Base-by-base conservation (phyloP, 1,139 yeast genomes). In the Torulaspora globosa region DNA sequence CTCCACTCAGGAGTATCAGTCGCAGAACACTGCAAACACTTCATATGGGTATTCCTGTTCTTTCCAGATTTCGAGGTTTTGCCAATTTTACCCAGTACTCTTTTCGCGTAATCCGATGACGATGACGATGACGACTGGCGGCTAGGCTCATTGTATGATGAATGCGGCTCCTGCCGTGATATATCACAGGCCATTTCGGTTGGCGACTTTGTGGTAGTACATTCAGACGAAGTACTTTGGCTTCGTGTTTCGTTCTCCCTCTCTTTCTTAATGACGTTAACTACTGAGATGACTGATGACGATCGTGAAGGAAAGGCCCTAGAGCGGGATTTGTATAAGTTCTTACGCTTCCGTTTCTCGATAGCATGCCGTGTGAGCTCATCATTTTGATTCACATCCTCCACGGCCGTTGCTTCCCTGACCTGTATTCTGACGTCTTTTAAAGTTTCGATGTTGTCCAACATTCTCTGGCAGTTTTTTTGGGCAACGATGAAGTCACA, bases 1-100 rank as follows among this genome's bases (percentile, higher is more conserved):
- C 96, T 73, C 96, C 96, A 88, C 68, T 88, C 96, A 0, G 96
- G 95, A 1, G 96, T 87, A 50, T 82, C 87, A 2, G 78, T 75
- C n/a, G 85, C 81, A 16, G 84, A 85, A 65, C 96, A 88, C 52
- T 84, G 79, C 48, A 74, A 76, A 60, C 89, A 82, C 31, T 63
- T 59, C 44, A 51, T 48, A 26, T 48, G 48, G 7, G 48, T 34
- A 31, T 48, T 48, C 29, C 50, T 40, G 24, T 48, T 48, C 27
- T 48, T 48, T 5, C 52, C 50, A n/a, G 52, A 48, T 14, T 46
- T 48, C 15, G 52, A 48, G 9, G 48, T 44, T 31, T 47, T 47
- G 9, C 50, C 50, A 19, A 44, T 33, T 44, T 47, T 41, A 35
- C 43, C 32, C 23, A 35, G 16, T 21, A 23, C 34, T 16, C 26